Evolutionary conservation across 2,329 filamentous ascomycete genomes (phyloP).

Genomic region (Colletotrichum chrysophilum): DNA sequence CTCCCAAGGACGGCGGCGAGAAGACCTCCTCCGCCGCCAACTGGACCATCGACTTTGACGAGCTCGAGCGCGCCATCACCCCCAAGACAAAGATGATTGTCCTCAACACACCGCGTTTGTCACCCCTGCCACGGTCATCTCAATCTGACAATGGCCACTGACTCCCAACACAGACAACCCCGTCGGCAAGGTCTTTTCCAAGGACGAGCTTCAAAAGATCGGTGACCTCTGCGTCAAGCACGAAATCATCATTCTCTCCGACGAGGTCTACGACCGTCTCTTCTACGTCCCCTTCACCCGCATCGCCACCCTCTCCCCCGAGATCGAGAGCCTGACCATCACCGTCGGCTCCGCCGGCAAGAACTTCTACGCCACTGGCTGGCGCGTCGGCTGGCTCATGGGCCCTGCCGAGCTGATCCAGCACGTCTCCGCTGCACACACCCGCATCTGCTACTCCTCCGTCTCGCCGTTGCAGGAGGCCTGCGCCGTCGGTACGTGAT

Average conservation of each 20-base stretch:
- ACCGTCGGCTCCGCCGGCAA: slow-evolving; percentile 97
- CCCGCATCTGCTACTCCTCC: slow-evolving; percentile 93
- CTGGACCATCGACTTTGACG: slow-evolving; percentile 86
- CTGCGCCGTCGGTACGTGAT: slow-evolving; percentile 71
- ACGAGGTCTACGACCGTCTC: slow-evolving; percentile 93
- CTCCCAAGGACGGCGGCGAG: slow-evolving; percentile 78
- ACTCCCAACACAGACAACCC: slow-evolving; percentile 73
- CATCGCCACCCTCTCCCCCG: slow-evolving; percentile 87
- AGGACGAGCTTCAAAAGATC: slow-evolving; percentile 81
- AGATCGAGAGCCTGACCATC: slow-evolving; percentile 85
- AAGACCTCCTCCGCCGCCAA: slow-evolving; percentile 85
- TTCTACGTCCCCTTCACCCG: slow-evolving; percentile 96
- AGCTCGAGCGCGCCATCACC: slow-evolving; percentile 82
- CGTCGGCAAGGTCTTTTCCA: slow-evolving; percentile 92
- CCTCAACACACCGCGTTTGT: slow-evolving; percentile 78
- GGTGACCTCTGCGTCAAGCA: slow-evolving; percentile 90
- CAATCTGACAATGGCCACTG: background rate
- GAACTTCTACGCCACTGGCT: slow-evolving; percentile 97
- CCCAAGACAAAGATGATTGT: slow-evolving; percentile 96
- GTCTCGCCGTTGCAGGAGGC: slow-evolving; percentile 95
- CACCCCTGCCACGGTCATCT: too few species aligned
- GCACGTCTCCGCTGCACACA: slow-evolving; percentile 91
- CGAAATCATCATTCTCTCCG: slow-evolving; percentile 90
- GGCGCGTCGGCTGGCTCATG: slow-evolving; percentile 94
- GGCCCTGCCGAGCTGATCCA: slow-evolving; percentile 88